These are phyloP conservation scores for Gynandropsis gynandra DNA, from an alignment of 345 rosid species.

Conservation along the genomic window DNA sequence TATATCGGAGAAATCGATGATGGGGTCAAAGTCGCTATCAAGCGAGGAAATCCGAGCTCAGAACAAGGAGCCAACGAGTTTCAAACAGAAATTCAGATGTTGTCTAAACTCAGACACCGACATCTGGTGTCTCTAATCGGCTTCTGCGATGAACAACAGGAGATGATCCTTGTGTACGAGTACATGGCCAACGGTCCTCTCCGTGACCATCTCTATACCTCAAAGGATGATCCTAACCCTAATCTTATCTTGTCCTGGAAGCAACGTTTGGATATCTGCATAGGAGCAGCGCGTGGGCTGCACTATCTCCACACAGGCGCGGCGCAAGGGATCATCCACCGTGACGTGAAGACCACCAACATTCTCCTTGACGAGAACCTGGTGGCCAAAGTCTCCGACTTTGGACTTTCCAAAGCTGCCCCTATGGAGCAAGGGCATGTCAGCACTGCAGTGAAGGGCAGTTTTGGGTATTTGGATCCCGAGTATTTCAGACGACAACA, in stretches of 20 bases:
- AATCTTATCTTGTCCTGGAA: slow-evolving; percentile 60
- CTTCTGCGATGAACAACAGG: slow-evolving; percentile 63
- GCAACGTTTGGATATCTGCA: slow-evolving; percentile 73
- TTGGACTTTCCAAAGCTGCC: slow-evolving; percentile 73
- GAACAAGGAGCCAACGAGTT: slow-evolving; percentile 82
- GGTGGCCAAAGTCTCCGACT: slow-evolving; percentile 69
- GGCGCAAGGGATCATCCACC: slow-evolving; percentile 71
- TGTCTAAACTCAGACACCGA: slow-evolving; percentile 73
- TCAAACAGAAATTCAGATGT: slow-evolving; percentile 83
- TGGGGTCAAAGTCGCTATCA: slow-evolving; percentile 58
- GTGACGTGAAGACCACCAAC: slow-evolving; percentile 82
- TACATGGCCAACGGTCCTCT: slow-evolving; percentile 80
- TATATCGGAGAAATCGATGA: slow-evolving; percentile 56
- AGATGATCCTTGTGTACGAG: slow-evolving; percentile 90
- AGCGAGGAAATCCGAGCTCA: slow-evolving; percentile 60
- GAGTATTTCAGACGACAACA: slow-evolving; percentile 83
- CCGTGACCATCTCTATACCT: slow-evolving; percentile 73
- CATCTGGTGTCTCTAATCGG: slow-evolving; percentile 78
- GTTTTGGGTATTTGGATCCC: slow-evolving; percentile 82
- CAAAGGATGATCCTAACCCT: slow-evolving; percentile 33
- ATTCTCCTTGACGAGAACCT: slow-evolving; percentile 78
- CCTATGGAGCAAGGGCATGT: slow-evolving; percentile 62
- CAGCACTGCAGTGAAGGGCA: slow-evolving; percentile 86
- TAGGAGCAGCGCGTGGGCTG: slow-evolving; percentile 72
- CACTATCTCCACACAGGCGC: slow-evolving; percentile 83